Evolutionary conservation across 345 rosid species (phyloP), one percentile per base, ranked within the genome.

Genomic region (Lumnitzera littorea): DNA sequence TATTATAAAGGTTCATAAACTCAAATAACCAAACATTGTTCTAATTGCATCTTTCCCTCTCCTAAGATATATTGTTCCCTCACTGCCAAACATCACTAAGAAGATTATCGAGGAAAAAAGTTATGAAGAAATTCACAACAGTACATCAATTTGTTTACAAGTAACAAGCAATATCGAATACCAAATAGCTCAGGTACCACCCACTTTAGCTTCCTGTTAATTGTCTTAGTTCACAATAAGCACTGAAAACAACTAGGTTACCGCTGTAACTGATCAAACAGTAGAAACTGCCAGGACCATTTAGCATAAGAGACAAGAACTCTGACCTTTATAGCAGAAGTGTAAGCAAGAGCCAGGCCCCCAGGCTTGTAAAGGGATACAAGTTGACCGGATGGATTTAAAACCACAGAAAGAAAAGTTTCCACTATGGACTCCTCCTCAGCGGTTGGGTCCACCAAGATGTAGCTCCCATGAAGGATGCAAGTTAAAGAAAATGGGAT

Each of bases 391-490:
- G 82, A 84, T 61, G 85, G 72, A 74, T 92, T 90, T 66, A 92
- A 74, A 58, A 85, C 97, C 51, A 84, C 79, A 0, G 90, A 87
- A 54, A 82, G 76, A 24, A 72, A 58, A 46, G 98, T 87, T 74
- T 87, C 91, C 97, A 92, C 85, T 51, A 85, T 65, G 3, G 87
- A 76, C 74, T 92, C 98, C 78, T 92, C 97, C 80, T 85, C 97
- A 0, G 86, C 76, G 69, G 87, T 84, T 46, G 98, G 96, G 64
- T 89, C 97, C n/a, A 85, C 88, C 71, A 92, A 69, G 65, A 92
- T 81, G 74, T 87, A 76, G 31, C 76, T 89, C 79, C 75, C 84
- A 76, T 89, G 84, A 64, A 92, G 96, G 59, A 84, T 29, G 64
- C 89, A 85, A 29, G 90, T 87, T 71, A 92, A 72, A 20, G 94